A percentile compares a stretch with the other conserved stretches of the same genome.
Evolutionary conservation across 768 basidiomycete species (phyloP).

Genomic region (Macrolepiota dolichaula): DNA sequence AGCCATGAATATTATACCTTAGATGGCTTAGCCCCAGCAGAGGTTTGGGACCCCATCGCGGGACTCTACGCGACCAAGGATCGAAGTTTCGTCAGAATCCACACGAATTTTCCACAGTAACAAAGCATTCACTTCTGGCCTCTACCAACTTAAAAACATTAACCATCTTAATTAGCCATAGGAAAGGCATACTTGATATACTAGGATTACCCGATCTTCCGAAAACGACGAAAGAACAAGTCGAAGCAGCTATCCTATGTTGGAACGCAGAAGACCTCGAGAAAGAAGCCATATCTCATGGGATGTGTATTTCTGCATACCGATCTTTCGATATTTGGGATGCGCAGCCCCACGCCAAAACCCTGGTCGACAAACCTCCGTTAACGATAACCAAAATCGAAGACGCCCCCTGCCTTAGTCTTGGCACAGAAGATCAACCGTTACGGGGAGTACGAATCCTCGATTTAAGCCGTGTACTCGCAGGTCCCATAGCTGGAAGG

Average conservation of each 20-base stretch:
- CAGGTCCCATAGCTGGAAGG: conserved; percentile 54
- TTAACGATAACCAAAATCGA: conserved; percentile 43
- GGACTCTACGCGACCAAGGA: conserved; percentile 55
- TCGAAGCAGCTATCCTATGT: conserved; percentile 32
- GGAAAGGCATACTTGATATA: conserved; percentile 45
- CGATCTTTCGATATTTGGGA: conserved; percentile 51
- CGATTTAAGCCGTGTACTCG: conserved; percentile 58
- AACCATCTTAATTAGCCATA: conserved; percentile 34
- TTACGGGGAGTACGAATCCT: conserved; percentile 50
- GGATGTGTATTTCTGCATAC: conserved; percentile 49
- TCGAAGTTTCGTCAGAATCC: conserved; percentile 46
- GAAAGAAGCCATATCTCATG: conserved; percentile 36
- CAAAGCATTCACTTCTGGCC: background rate
- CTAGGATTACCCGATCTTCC: conserved; percentile 31
- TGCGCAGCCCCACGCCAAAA: conserved; percentile 41
- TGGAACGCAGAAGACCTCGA: conserved; percentile 49
- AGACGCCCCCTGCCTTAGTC: conserved; percentile 37
- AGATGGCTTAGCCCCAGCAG: conserved; percentile 30
- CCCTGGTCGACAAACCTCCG: conserved; percentile 35
- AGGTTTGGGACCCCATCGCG: conserved; percentile 45
- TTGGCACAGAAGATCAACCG: conserved; percentile 22
- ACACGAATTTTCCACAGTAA: conserved; percentile 68
- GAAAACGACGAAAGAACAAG: conserved; percentile 28
- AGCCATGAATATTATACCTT: conserved; percentile 51
- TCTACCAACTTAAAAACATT: background rate